Base-by-base conservation (phyloP, 176 grass and related monocot genomes). In the Puya raimondii region DNA sequence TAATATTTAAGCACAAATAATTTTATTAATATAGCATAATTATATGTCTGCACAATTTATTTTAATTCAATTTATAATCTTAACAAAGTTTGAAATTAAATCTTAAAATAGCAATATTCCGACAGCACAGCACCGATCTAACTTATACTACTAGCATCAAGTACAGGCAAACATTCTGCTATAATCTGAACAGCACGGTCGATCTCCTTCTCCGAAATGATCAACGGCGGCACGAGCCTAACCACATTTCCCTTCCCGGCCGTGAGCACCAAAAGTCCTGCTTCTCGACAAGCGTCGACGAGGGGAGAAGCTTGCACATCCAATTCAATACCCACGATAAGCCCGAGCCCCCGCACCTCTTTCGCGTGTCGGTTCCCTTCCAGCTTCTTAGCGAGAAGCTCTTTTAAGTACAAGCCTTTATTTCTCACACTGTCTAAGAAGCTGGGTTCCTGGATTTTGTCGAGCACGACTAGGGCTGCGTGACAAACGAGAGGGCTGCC, bases 171-270 rank as follows among this genome's bases (percentile, higher is more conserved):
- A 70, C 94, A 87, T 3, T 87, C 70, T 72, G 86, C 69, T 53
- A 88, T 83, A 27, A 90, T 70, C 59, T 88, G 84, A 0, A 74
- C 89, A 1, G 86, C 84, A 4, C 79, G 85, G 53, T 84, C 86
- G 48, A 97, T 74, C 81, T 97, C 94, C 79, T 85, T 77, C 23
- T 85, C 86, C 0, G 93, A 90, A 63, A 97, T 78, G 76, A 90
- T 79, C 51, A 92, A 80, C 3, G 86, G 89, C 0, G 89, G 94
- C 15, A 92, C 86, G 0, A 90, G 74, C 80, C 94, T 83, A 13
- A 92, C 79, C 0, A 97, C 94, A 80, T 97, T 90, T 59, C 89
- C 94, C 64, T 90, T 92, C 21, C 94, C 94, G 6, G 94, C 86
- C 0, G 89, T 86, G 74, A 90, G 66, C 66, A 92, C 67, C 17